phyloP scores from a whole-genome alignment of 805 yeast genomes.

The Pichia phayaonensis region DNA sequence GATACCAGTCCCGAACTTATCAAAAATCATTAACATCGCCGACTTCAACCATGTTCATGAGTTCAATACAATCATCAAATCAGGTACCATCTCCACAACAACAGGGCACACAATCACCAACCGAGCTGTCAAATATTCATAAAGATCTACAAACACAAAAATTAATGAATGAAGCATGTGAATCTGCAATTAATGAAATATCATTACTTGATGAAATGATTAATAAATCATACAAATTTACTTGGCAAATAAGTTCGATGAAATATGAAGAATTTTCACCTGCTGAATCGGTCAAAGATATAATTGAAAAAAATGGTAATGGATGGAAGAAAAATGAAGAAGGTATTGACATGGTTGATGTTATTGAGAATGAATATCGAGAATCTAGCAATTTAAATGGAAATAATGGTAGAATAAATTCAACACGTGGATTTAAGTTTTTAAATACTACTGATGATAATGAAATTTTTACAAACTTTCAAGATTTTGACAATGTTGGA shows the following conservation, averaged over 20 bases:
- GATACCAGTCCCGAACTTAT: neutral
- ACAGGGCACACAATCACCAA: neutral
- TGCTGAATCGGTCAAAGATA: conserved; percentile 64
- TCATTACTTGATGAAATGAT: conserved; percentile 18
- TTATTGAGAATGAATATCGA: conserved; percentile 19
- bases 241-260: conserved; percentile 23
- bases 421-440: neutral
- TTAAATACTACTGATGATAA: neutral
- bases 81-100: neutral
- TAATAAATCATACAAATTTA: conserved; percentile 25
- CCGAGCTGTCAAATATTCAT: neutral
- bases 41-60: neutral
- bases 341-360: conserved; percentile 35
- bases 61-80: neutral
- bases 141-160: conserved; percentile 2
- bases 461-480: conserved; percentile 9
- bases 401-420: neutral
- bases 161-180: conserved; percentile 11
- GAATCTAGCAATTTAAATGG: conserved; percentile 1
- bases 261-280: conserved; percentile 48
- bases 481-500: neutral
- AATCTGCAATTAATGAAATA: conserved; percentile 1
- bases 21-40: neutral
- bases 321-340: conserved; percentile 54
- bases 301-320: conserved; percentile 55